Evolutionary conservation across 257 asterid species (phyloP).

Genomic region (Oldenlandia corymbosa): DNA sequence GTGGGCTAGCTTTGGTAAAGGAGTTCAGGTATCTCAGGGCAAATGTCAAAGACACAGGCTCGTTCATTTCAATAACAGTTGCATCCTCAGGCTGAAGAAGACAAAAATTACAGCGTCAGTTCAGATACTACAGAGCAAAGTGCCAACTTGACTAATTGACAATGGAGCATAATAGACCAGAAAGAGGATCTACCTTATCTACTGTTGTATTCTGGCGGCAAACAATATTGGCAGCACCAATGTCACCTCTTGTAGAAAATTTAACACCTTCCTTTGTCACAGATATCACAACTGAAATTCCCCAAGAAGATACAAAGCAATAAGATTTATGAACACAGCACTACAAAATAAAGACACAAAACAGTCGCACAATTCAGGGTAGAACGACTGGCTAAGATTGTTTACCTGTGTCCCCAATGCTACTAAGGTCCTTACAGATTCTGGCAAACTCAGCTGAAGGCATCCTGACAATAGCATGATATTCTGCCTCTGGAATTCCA

Average conservation of each 20-base stretch:
- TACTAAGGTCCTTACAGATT: slow-evolving; percentile 38
- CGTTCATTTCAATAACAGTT: slow-evolving; percentile 78
- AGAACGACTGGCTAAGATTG: not conserved
- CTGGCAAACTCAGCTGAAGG: slow-evolving; percentile 43
- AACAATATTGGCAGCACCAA: slow-evolving; percentile 76
- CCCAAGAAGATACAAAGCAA: not conserved
- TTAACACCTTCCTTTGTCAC: slow-evolving; percentile 96
- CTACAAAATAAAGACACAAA: not conserved
- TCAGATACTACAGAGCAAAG: no score
- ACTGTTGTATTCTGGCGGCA: slow-evolving; percentile 89
- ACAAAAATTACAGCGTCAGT: no score
- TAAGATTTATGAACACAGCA: not conserved
- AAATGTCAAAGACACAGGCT: slow-evolving; percentile 73
- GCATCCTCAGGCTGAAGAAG: slow-evolving; percentile 74
- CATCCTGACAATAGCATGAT: slow-evolving; percentile 41
- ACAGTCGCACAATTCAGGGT: no score
- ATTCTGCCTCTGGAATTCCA: slow-evolving; percentile 33
- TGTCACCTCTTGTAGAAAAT: slow-evolving; percentile 91
- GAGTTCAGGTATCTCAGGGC: slow-evolving; percentile 78
- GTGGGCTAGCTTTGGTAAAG: slow-evolving; percentile 71
- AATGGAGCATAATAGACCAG: no score
- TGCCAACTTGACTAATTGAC: no score
- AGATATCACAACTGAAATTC: slow-evolving; percentile 69
- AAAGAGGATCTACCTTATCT: slow-evolving; percentile 58
- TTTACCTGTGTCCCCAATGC: slow-evolving; percentile 38